These are phyloP conservation scores for Coemansia sp. DNA, from an alignment of 192 early-diverging fungal genomes.

Conservation along the genomic window DNA sequence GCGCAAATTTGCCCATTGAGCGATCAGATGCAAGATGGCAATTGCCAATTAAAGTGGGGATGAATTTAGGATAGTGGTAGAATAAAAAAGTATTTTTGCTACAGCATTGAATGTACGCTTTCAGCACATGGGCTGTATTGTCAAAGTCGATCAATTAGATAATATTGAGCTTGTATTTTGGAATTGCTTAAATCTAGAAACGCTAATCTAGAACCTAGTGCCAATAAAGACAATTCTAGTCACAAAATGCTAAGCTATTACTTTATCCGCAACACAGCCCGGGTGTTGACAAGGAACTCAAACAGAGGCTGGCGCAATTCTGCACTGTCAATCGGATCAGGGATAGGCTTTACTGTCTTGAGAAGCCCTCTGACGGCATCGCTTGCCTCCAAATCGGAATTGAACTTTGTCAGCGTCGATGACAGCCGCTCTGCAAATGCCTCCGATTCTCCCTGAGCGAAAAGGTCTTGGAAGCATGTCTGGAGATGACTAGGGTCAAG, in stretches of 20 bases:
- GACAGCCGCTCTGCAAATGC: slow-evolving; percentile 42
- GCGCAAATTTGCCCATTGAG: background rate
- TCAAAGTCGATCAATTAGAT: background rate
- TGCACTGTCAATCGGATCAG: slow-evolving; percentile 40
- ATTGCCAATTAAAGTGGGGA: background rate
- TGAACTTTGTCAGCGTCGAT: slow-evolving; percentile 38
- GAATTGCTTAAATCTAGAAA: slow-evolving; percentile 2
- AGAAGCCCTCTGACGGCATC: slow-evolving; percentile 28
- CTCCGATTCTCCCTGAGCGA: slow-evolving; percentile 20
- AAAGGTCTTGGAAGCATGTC: slow-evolving; percentile 34
- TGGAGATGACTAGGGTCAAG: slow-evolving; percentile 40
- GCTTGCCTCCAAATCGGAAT: slow-evolving; percentile 26
- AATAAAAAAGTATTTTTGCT: background rate
- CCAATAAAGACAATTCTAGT: slow-evolving; percentile 1
- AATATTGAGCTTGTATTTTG: background rate
- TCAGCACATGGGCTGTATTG: background rate
- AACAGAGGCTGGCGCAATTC: slow-evolving; percentile 46
- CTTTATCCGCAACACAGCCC: slow-evolving; percentile 45
- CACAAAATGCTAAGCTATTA: slow-evolving; percentile 10
- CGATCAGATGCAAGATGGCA: background rate
- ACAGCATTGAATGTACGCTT: background rate
- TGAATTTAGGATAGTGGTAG: background rate
- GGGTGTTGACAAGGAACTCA: slow-evolving; percentile 49
- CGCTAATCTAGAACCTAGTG: background rate
- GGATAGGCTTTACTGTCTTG: slow-evolving; percentile 21